Base-by-base conservation (phyloP, 768 basidiomycete genomes). In the Trametopsis cervina region DNA sequence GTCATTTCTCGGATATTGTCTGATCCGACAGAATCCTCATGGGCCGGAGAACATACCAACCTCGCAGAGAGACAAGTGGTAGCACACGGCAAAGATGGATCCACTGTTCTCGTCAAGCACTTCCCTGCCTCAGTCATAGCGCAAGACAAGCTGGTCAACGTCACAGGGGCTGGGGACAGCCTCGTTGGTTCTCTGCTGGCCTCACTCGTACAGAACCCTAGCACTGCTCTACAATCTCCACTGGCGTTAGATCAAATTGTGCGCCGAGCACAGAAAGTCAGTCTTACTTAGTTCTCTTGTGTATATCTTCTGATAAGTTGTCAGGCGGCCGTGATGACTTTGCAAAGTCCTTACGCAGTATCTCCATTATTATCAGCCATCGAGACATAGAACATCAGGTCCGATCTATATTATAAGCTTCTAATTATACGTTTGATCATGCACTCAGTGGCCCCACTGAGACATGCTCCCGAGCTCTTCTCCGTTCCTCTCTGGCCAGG, bases 111-210 rank as follows among this genome's bases (percentile, higher is more conserved):
- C 4, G 40, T 94, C 24, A 80, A 81, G 36, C 86, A 93, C 60
- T 91, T 85, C 62, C 78, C 88, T 10, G 72, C 89, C 13, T 65
- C 76, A 9, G 58, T 51, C 3, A 55, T 78, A 4, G 41, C 58
- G 3, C 26, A 54, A 4, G 60, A 62, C 13, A 57, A 62, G 21
- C 57, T 70, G 9, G 66, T 83, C 18, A 93, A 84, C 55, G 89
- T 90, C 7, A 97, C 94, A 0, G 95, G 95, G 1, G 93, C 89
- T 1, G 94, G 94, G 0, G 94, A 97, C 66, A 84, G 89, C 2
- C 76, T 96, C 21, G 92, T 89, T 1, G 94, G 93, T 4, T 79
- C 85, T 1, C 59, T 96, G 24, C 64, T 94, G n/a, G 85, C 90
- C 4, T 69, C 70, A 7, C 64, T 92, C 11, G 63, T 70, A 4